A percentile compares a stretch with the other conserved stretches of the same genome.
phyloP scores from a whole-genome alignment of 2,329 filamentous ascomycete species.

The Pseudogymnoascus verrucosus region DNA sequence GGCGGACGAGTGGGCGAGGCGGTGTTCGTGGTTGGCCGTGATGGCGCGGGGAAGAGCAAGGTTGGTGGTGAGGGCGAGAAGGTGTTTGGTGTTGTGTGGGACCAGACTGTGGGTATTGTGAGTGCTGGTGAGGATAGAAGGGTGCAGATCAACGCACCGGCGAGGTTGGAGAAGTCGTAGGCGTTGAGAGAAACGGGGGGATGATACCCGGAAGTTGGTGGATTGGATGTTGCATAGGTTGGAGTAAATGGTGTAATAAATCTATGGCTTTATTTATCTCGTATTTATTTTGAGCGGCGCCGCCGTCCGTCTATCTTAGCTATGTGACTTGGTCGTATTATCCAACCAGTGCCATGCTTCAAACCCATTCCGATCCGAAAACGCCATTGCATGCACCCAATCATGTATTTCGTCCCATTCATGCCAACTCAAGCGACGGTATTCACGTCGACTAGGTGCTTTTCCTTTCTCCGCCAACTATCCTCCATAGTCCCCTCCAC shows the following conservation, averaged over 20 bases:
- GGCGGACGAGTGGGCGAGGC: constrained; percentile 59
- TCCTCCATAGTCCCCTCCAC: constrained; percentile 1
- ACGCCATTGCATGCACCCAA: not conserved
- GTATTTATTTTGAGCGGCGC: constrained; percentile 1
- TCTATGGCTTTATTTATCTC: not conserved
- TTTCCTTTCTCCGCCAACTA: not conserved
- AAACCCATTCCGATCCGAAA: not conserved
- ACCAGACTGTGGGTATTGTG: constrained; percentile 77
- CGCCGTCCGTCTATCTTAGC: not conserved
- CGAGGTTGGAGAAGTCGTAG: constrained; percentile 3
- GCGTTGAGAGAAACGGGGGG: not conserved
- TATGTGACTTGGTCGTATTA: not conserved
- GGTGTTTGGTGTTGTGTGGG: constrained; percentile 85
- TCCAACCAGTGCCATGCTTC: not conserved
- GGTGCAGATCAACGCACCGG: constrained; percentile 78
- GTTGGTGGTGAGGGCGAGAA: constrained; percentile 77
- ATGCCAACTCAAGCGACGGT: not conserved
- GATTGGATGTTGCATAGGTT: constrained; percentile 2
- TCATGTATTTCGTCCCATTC: not conserved
- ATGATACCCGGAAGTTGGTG: constrained; percentile 1
- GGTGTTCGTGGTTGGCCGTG: constrained; percentile 65
- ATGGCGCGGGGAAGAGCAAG: constrained; percentile 48
- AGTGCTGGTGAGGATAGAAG: constrained; percentile 89
- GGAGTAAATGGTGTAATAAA: constrained; percentile 6
- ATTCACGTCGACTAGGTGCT: not conserved